These are phyloP conservation scores for Pneumocystis canis DNA, from an alignment of 1,139 yeast species.

Conservation along the genomic window DNA sequence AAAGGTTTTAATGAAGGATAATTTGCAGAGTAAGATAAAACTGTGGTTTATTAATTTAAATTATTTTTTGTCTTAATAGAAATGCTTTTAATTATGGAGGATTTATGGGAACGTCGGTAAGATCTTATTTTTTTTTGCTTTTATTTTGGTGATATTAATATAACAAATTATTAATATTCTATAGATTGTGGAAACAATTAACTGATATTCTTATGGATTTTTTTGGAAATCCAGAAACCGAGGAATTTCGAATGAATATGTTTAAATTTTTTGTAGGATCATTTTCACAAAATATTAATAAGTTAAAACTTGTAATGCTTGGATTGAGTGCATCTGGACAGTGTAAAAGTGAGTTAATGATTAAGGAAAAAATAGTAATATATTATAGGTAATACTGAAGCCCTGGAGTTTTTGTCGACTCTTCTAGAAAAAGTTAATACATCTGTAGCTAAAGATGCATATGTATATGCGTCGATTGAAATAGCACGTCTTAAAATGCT, in stretches of 20 bases:
- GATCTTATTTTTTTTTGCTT: slow-evolving; percentile 6
- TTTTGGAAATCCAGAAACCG: slow-evolving; percentile 39
- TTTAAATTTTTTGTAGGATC: slow-evolving; percentile 56
- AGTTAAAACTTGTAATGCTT: slow-evolving; percentile 63
- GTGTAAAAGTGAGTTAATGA: slow-evolving; percentile 23
- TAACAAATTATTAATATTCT: background rate
- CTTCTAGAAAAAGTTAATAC: slow-evolving; percentile 38
- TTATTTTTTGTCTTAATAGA: background rate
- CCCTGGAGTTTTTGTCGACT: slow-evolving; percentile 41
- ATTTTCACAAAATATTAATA: slow-evolving; percentile 60
- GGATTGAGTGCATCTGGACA: slow-evolving; percentile 44
- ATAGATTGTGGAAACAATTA: slow-evolving; percentile 51
- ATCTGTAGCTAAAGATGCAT: slow-evolving; percentile 34
- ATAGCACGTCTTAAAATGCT: slow-evolving; percentile 56
- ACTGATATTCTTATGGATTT: slow-evolving; percentile 53
- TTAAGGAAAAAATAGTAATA: background rate
- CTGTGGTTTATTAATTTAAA: background rate
- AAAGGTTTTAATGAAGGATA: background rate
- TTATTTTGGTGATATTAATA: background rate
- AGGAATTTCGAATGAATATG: slow-evolving; percentile 45
- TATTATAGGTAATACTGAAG: slow-evolving; percentile 28
- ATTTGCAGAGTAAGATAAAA: background rate
- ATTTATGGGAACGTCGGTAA: slow-evolving; percentile 64
- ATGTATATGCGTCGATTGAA: slow-evolving; percentile 58
- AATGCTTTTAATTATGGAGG: slow-evolving; percentile 62